Evolutionary conservation across 805 yeast genomes (phyloP), one percentile per base, ranked within the genome.

Genomic region (Wickerhamia fluorescens): DNA sequence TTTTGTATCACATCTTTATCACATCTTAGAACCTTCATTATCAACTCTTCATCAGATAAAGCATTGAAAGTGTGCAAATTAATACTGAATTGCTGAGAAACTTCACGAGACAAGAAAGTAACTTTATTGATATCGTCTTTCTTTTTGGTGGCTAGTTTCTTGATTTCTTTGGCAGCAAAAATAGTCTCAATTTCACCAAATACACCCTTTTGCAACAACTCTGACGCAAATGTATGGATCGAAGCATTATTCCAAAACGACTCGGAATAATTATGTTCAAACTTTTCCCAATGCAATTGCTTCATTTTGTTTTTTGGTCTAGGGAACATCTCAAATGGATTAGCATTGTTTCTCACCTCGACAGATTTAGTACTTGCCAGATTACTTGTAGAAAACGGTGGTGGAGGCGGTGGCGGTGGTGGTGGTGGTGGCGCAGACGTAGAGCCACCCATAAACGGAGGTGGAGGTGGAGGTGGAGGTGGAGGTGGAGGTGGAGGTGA

Each of bases 251-350:
- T 65, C 94, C 94, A 82, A 40, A 82, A 67, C 0, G 92, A 78
- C 23, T 71, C 63, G 10, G 77, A 59, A 16, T 41, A 40, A 11
- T 45, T 41, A 27, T 62, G 52, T 9, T 77, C 82, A 25, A 82
- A 58, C 45, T 75, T 80, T 38, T 82, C 92, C 94, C 92, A 82
- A 43, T 82, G 94, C 37, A 82, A 70, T 44, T 82, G 94, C 46
- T 80, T 82, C 57, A 82, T 56, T 51, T 74, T 77, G 36, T 63
- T 66, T 49, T 66, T 66, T 12, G 78, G 75, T 39, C 74, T 57
- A 16, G 82, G 83, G 36, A 68, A 68, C 28, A 58, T 58, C 23
- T 71, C 78, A 22, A 53, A 51, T 16, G 53, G 52, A 14, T 49
- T 34, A 10, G 48, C 45, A 13, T 33, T 29, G 18, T 33, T 20